These are phyloP conservation scores for Aspergillus thermomutatus DNA, from an alignment of 2,329 filamentous ascomycete species.

Conservation along the genomic window DNA sequence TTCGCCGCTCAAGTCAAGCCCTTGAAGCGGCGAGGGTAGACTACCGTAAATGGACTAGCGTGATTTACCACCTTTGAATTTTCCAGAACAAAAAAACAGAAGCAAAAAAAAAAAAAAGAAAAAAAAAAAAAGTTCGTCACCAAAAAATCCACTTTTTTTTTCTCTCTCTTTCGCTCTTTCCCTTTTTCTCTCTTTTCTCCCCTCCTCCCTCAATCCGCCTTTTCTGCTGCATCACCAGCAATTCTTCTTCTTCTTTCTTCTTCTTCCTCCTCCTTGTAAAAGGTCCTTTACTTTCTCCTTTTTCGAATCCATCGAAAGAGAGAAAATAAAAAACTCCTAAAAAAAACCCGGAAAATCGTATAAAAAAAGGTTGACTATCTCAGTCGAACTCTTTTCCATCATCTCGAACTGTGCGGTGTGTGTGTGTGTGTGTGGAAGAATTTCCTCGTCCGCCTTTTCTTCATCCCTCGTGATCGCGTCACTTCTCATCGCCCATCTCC, in stretches of 20 bases:
- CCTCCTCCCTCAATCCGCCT: slow-evolving; percentile 21
- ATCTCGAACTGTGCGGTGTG: slow-evolving; percentile 33
- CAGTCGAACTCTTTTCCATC: slow-evolving; percentile 25
- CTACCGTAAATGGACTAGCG: slow-evolving; percentile 23
- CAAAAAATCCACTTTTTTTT: slow-evolving; percentile 20
- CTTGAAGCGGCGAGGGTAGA: slow-evolving; percentile 13
- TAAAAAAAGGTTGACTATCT: slow-evolving; percentile 27
- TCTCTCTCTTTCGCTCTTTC: slow-evolving; percentile 26
- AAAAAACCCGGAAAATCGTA: slow-evolving; percentile 42
- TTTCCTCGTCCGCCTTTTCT: slow-evolving; percentile 21
- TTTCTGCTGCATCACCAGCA: slow-evolving; percentile 24
- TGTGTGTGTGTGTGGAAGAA: slow-evolving; percentile 21
- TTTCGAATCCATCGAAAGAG: slow-evolving; percentile 35
- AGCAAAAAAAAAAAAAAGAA: slow-evolving; percentile 14
- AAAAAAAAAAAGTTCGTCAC: slow-evolving; percentile 16
- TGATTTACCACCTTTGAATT: slow-evolving; percentile 2
- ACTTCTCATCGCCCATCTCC: slow-evolving; percentile 6
- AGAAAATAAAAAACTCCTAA: slow-evolving; percentile 27
- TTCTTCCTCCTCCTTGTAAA: slow-evolving; percentile 18
- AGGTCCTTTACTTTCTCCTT: slow-evolving; percentile 10
- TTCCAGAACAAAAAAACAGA: background rate
- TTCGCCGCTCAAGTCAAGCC: slow-evolving; percentile 1
- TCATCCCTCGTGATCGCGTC: slow-evolving; percentile 16
- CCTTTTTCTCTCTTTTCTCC: slow-evolving; percentile 23
- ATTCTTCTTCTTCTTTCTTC: slow-evolving; percentile 24